Conservation (phyloP, 169 alveolate species). For the Plasmodium reichenowi region DNA sequence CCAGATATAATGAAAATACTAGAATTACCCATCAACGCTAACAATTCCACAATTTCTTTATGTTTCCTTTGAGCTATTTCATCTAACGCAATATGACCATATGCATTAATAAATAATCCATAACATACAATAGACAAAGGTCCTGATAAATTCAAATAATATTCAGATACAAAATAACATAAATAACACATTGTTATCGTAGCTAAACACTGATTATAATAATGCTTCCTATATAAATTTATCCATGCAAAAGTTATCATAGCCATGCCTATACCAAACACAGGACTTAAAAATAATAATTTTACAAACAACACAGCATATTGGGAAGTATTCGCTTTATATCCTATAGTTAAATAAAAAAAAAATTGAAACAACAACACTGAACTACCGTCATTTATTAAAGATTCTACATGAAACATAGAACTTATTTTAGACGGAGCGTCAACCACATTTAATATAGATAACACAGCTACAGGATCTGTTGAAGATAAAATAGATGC, state of each 20-base stretch:
- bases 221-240: conserved; percentile 84
- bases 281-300: conserved; percentile 87
- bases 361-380: conserved; percentile 90
- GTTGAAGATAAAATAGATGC: conserved; percentile 91
- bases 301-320: conserved; percentile 83
- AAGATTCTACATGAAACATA: conserved; percentile 90
- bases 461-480: conserved; percentile 92
- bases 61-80: conserved; percentile 88
- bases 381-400: conserved; percentile 91
- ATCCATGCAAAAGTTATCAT: conserved; percentile 86
- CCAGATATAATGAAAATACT: conserved; percentile 89
- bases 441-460: conserved; percentile 86
- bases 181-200: conserved; percentile 83
- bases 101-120: conserved; percentile 89
- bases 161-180: conserved; percentile 87
- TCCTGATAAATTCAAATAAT: conserved; percentile 85
- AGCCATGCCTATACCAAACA: conserved; percentile 87
- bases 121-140: conserved; percentile 91
- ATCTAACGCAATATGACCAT: conserved; percentile 89
- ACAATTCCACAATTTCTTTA: conserved; percentile 85
- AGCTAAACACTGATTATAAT: conserved; percentile 85
- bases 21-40: conserved; percentile 87
- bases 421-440: conserved; percentile 89
- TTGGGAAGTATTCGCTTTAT: conserved; percentile 79
- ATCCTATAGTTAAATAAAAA: conserved; percentile 84